Evolutionary conservation across 2,329 filamentous ascomycete genomes (phyloP).

Genomic region (Aquanectria penicillioides): DNA sequence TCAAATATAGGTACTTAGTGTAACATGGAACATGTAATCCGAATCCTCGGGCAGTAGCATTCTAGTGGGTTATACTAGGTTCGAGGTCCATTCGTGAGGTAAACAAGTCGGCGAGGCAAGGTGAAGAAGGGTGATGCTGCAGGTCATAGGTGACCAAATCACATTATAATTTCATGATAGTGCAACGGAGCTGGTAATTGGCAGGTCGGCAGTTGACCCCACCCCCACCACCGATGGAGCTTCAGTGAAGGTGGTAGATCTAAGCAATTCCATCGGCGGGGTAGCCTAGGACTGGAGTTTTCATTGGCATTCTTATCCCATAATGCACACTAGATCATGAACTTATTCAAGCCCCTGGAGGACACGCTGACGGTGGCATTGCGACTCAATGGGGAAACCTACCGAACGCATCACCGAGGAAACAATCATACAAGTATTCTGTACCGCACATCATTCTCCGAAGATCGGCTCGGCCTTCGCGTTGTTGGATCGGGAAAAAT

Average conservation of each 20-base stretch:
- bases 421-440: not conserved
- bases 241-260: slow-evolving; percentile 7
- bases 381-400: not conserved
- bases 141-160: not conserved
- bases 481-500: not conserved
- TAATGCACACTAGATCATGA: slow-evolving; percentile 3
- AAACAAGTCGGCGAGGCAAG: too few species aligned
- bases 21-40: too few species aligned
- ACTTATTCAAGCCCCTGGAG: too few species aligned
- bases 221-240: slow-evolving; percentile 10
- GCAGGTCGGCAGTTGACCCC: not conserved
- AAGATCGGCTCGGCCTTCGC: slow-evolving; percentile 27
- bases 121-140: too few species aligned
- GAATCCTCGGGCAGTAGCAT: too few species aligned
- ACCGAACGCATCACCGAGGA: not conserved
- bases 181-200: not conserved
- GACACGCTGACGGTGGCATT: too few species aligned
- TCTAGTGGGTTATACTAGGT: too few species aligned
- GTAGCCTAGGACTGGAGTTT: not conserved
- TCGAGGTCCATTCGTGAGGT: too few species aligned
- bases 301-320: not conserved
- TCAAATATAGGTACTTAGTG: too few species aligned
- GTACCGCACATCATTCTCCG: slow-evolving; percentile 21
- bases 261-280: not conserved
- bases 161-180: not conserved